Base-by-base conservation (phyloP, 371 early-diverging fungal species). In the Syncephalastrum monosporum region DNA sequence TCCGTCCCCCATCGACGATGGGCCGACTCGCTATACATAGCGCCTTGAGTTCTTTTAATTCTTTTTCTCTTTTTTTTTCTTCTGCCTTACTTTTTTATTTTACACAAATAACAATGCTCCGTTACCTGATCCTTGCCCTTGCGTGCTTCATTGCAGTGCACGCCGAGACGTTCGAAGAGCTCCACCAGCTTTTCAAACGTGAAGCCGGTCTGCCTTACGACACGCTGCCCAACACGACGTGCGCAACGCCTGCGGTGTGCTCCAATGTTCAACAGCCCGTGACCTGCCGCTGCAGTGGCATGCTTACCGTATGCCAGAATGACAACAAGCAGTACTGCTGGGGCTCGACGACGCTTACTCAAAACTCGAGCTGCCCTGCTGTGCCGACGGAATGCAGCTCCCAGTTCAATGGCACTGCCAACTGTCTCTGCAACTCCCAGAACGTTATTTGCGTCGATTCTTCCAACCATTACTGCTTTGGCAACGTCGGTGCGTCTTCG, bases 401-500 rank as follows among this genome's bases (percentile, higher is more conserved):
- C 3, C 42, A 60, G 4, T 64, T 66, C 24, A 57, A 57, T 13
- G 64, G 58, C 21, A 60, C 52, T 3, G 42, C 63, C 23, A 56
- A 48, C 16, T 71, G 75, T 67, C 68, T 75, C 24, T 69, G 69
- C 57, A 67, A 62, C 49, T 19, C 41, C 4, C 44, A 47, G 21
- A 60, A 63, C 46, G 60, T 75, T 24, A 67, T 75, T 19, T 71
- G 75, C 52, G 72, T 71, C 5, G 69, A 69, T 42, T 53, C 64
- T 14, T 56, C 51, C 42, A 69, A 69, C 51, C 64, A 67, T 42
- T 73, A 73, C 42, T 73, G 73, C 24, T 73, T 67, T 61, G 73
- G 69, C 27, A 42, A 38, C 44, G 55, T 54, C 21, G 47, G 47
- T 19, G 19, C 47, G 47, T 7, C 16, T 19, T 16, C 47, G 24